Conservation (phyloP, 179 eudicot species). For the Silene coronaria region DNA sequence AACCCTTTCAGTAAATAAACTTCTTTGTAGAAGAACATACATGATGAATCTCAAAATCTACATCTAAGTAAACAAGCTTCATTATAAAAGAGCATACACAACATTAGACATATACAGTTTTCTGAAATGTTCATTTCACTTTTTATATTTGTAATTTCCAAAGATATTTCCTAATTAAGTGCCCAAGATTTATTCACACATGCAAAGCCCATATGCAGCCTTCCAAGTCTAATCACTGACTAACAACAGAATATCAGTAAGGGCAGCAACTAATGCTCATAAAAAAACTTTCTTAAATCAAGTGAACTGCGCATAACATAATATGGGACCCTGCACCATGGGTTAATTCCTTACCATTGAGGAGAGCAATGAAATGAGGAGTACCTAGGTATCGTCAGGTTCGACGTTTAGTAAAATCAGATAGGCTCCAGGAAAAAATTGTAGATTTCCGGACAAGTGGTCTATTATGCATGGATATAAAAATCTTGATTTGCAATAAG, state of each 20-base stretch:
- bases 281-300: too few species aligned
- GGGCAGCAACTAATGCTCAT: background rate
- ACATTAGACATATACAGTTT: background rate
- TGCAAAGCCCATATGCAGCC: background rate
- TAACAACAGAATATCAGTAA: background rate
- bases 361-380: background rate
- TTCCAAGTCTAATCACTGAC: background rate
- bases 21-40: constrained; percentile 10
- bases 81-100: constrained; percentile 1
- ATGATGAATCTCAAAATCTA: background rate
- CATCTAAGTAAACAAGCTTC: background rate
- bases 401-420: background rate
- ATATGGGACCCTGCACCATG: background rate
- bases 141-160: background rate
- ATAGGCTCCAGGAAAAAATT: background rate
- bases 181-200: background rate
- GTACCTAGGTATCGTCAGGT: background rate
- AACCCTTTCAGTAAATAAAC: background rate
- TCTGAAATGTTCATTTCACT: background rate
- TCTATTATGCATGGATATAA: background rate
- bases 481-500: background rate
- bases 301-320: background rate
- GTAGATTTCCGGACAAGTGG: background rate
- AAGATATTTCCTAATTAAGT: background rate
- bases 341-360: background rate